Evolutionary conservation across 768 basidiomycete genomes (phyloP), one percentile per base, ranked within the genome.

Genomic region (Naematelia aurantialba): DNA sequence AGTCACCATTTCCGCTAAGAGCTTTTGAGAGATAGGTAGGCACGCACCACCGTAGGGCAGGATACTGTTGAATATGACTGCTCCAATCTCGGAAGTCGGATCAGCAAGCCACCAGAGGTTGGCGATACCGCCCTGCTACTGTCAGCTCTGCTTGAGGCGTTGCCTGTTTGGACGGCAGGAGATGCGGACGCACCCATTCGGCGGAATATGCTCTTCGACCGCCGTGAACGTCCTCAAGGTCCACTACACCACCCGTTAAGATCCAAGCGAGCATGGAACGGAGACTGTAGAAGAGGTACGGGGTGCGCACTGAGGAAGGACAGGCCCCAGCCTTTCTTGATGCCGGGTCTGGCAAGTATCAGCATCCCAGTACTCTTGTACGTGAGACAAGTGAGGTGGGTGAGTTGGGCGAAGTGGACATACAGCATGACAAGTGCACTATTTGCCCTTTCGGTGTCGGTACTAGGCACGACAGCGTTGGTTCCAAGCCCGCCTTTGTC

Each of bases 61-160:
- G 17, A 57, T 30, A 8, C 55, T 51, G 56, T 58, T 58, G 56
- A 61, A 61, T 17, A 61, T 48, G 31, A 56, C 27, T 45, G 49
- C 58, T 10, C 45, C 60, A 4, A 61, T 22, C 29, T 61, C 56
- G 2, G 60, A 52, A 19, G 55, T 58, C 2, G 60, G 60, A 52
- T 61, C 60, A 0, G 60, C 60, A 39, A 52, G 47, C 60, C 60
- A 61, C 55, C 56, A 61, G 14, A 61, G 55, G 59, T 56, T 48
- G 19, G 19, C 53, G 44, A 47, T 56, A n/a, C 47, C 59, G 53
- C n/a, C 22, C n/a, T n/a, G n/a, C n/a, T n/a, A n/a, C n/a, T n/a
- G n/a, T n/a, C n/a, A n/a, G n/a, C n/a, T n/a, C n/a, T n/a, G n/a
- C n/a, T n/a, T n/a, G n/a, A n/a, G n/a, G n/a, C n/a, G n/a, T n/a